phyloP scores from a whole-genome alignment of 169 alveolate genomes.

The Cryptosporidium felis region DNA sequence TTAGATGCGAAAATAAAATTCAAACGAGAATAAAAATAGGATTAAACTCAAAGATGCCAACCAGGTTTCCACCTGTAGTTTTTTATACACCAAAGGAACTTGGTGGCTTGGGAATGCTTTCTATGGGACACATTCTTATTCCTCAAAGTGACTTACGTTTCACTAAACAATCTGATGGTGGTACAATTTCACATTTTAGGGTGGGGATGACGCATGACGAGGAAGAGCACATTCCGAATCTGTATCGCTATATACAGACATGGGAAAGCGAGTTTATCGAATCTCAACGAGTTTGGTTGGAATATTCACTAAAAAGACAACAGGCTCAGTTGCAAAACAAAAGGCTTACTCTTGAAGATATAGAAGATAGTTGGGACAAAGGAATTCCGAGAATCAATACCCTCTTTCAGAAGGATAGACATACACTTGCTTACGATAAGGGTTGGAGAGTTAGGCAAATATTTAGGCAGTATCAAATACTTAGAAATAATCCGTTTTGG shows the following conservation, averaged over 20 bases:
- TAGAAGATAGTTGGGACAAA: conserved; percentile 99
- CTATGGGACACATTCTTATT: conserved; percentile 99
- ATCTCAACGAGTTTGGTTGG: conserved; percentile 99
- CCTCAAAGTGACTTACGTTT: conserved; percentile 99
- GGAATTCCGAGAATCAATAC: conserved; percentile 99
- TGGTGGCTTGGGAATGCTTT: conserved; percentile 99
- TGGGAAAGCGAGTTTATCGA: conserved; percentile 99
- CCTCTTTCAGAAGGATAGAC: conserved; percentile 99
- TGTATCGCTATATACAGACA: conserved; percentile 96
- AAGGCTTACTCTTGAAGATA: conserved; percentile 97
- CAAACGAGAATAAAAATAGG: conserved; percentile 99
- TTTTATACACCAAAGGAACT: conserved; percentile 99
- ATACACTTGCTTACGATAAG: conserved; percentile 99
- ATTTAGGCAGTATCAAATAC: conserved; percentile 95
- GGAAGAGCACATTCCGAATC: conserved; percentile 98
- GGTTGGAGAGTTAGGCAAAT: conserved; percentile 99
- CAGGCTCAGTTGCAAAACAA: conserved; percentile 99
- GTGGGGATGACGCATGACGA: conserved; percentile 99
- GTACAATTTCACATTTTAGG: conserved; percentile 98
- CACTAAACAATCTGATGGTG: conserved; percentile 96
- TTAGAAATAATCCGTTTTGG: conserved; percentile 99
- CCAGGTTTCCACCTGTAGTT: conserved; percentile 99
- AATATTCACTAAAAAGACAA: conserved; percentile 97
- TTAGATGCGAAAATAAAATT: conserved; percentile 97
- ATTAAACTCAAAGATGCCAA: conserved; percentile 99